A percentile compares a stretch with the other conserved stretches of the same genome.
Evolutionary conservation across 495 filamentous ascomycete species (phyloP).

Genomic region (Trichoderma reesei): DNA sequence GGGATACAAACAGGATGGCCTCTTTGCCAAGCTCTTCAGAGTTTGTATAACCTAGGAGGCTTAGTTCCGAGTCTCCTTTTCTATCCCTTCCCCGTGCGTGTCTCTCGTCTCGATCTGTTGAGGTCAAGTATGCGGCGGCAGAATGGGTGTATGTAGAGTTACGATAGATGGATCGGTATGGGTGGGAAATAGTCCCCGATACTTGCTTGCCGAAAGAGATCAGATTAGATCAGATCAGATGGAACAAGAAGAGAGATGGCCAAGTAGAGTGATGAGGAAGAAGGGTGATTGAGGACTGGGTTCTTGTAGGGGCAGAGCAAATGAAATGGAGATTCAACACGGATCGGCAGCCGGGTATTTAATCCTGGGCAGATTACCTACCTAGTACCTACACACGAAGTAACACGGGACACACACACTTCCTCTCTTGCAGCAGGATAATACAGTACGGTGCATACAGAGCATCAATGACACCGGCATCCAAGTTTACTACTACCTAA

Average conservation of each 20-base stretch:
- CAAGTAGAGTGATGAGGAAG: neutral
- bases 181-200: too few species aligned
- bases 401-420: neutral
- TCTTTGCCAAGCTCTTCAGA: neutral
- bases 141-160: neutral
- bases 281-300: neutral
- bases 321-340: neutral
- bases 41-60: constrained; percentile 2
- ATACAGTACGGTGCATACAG: neutral
- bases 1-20: constrained; percentile 5
- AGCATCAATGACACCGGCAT: neutral
- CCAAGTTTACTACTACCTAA: too few species aligned
- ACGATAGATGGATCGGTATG: too few species aligned
- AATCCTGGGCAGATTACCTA: neutral
- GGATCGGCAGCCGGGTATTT: neutral
- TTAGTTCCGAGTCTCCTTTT: neutral
- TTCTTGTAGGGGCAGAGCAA: neutral
- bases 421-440: too few species aligned
- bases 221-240: neutral
- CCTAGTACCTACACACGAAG: neutral
- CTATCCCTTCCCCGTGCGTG: neutral
- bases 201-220: neutral
- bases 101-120: neutral
- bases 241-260: neutral
- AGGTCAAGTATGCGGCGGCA: neutral